Evolutionary conservation across 2,329 filamentous ascomycete species (phyloP).

Genomic region (Gliomastix tumulicola): DNA sequence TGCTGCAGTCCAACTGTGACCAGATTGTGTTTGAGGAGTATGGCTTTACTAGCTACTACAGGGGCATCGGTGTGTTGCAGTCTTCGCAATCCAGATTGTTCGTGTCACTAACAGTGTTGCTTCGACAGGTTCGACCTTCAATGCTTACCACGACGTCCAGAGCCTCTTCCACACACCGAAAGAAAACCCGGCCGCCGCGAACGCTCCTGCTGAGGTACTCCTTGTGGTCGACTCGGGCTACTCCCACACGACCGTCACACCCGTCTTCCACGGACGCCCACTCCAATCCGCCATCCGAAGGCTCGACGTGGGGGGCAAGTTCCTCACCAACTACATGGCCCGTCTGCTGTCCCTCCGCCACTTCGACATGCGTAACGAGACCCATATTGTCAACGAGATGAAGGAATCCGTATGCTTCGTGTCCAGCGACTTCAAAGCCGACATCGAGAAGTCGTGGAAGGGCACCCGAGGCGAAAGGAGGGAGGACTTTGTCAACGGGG

Average conservation of each 20-base stretch:
- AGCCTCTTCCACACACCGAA: slow-evolving; percentile 57
- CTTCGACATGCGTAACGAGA: slow-evolving; percentile 93
- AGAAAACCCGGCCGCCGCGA: slow-evolving; percentile 29
- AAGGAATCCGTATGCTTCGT: slow-evolving; percentile 88
- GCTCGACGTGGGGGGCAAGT: slow-evolving; percentile 86
- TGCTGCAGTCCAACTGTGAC: slow-evolving; percentile 82
- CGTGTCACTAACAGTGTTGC: no score
- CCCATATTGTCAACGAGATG: slow-evolving; percentile 89
- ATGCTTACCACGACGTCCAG: slow-evolving; percentile 76
- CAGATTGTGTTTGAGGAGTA: slow-evolving; percentile 98
- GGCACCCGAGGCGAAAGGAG: slow-evolving; percentile 56
- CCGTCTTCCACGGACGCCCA: slow-evolving; percentile 72
- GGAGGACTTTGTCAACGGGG: slow-evolving; percentile 38
- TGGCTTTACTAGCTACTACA: slow-evolving; percentile 80
- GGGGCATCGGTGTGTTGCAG: slow-evolving; percentile 58
- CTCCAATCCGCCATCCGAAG: slow-evolving; percentile 76
- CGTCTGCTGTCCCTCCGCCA: slow-evolving; percentile 84
- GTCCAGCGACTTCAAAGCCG: slow-evolving; percentile 64
- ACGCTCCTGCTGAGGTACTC: slow-evolving; percentile 67
- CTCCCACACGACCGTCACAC: slow-evolving; percentile 86
- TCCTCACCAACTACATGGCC: slow-evolving; percentile 88
- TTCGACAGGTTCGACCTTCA: slow-evolving; percentile 59
- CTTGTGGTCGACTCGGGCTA: slow-evolving; percentile 88
- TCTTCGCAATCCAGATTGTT: no score
- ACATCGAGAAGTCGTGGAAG: slow-evolving; percentile 83